Percentiles rank a stretch among this genome's conserved stretches.
Conservation (phyloP, 768 basidiomycete genomes). For the Gymnopilus dilepis region DNA sequence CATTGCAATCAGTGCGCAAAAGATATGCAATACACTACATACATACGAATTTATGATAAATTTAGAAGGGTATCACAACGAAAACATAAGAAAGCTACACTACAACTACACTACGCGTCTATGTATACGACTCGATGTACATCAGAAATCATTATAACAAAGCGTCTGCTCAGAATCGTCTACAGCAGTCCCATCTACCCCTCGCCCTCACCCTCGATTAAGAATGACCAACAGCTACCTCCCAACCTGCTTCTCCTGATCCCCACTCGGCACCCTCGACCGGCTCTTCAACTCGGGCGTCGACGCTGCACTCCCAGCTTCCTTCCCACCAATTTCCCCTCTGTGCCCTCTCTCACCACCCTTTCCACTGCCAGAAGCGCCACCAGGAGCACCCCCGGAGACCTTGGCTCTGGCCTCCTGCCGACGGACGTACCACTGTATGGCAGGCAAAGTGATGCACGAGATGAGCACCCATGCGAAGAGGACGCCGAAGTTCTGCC, state of each 20-base stretch:
- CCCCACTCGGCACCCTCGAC: neutral
- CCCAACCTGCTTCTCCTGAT: neutral
- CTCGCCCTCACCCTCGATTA: neutral
- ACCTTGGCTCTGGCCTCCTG: constrained; percentile 16
- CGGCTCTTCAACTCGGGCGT: neutral
- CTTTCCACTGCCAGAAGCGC: neutral
- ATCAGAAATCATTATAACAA: too few relatives aligned
- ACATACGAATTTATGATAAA: too few relatives aligned
- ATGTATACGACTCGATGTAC: too few relatives aligned
- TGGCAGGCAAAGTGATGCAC: constrained; percentile 53
- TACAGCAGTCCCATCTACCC: neutral
- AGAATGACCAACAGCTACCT: neutral
- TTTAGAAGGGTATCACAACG: neutral
- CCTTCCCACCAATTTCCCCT: neutral
- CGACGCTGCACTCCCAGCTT: neutral
- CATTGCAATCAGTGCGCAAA: too few relatives aligned
- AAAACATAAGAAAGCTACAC: neutral
- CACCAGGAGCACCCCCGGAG: neutral
- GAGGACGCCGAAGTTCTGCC: constrained; percentile 64
- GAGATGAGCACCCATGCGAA: constrained; percentile 62
- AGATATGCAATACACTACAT: too few relatives aligned
- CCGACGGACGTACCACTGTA: constrained; percentile 48
- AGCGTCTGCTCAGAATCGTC: neutral
- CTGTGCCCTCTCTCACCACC: neutral
- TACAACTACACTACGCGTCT: neutral